phyloP scores from a whole-genome alignment of 805 yeast species.

The Candida glaebosa region DNA sequence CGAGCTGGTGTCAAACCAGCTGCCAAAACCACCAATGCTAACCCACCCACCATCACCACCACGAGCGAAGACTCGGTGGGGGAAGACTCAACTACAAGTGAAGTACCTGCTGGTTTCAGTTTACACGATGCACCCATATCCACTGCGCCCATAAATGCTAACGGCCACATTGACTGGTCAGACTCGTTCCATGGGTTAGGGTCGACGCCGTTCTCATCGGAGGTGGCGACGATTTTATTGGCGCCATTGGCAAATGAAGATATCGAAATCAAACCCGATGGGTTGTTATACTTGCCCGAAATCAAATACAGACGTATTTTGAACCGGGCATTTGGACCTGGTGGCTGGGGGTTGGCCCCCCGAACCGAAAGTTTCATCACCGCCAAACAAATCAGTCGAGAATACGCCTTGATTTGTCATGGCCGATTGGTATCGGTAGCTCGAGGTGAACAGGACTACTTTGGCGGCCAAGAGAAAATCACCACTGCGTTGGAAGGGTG shows the following conservation, averaged over 20 bases:
- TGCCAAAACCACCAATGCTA: neutral
- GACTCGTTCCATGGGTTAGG: constrained; percentile 87
- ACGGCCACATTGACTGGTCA: constrained; percentile 64
- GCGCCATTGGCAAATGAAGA: constrained; percentile 66
- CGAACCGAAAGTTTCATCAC: constrained; percentile 81
- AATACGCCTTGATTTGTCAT: constrained; percentile 81
- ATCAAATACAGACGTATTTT: constrained; percentile 89
- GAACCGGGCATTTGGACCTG: constrained; percentile 94
- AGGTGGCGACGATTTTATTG: constrained; percentile 56
- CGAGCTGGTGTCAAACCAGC: neutral
- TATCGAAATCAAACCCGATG: constrained; percentile 94
- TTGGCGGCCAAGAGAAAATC: constrained; percentile 72
- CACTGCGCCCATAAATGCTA: neutral
- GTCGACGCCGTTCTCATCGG: constrained; percentile 63
- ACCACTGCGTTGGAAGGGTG: constrained; percentile 98
- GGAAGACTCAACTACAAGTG: neutral
- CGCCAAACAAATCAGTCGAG: constrained; percentile 74
- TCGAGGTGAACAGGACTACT: constrained; percentile 93
- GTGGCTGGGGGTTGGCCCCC: constrained; percentile 98
- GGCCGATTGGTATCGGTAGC: constrained; percentile 90
- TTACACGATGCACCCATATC: constrained; percentile 2
- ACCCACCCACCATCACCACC: neutral
- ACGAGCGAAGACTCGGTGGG: neutral
- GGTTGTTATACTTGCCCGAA: constrained; percentile 87
- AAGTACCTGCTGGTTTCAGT: constrained; percentile 1